Conservation (phyloP, 2,329 filamentous ascomycete species). For the Aspergillus caelatus region DNA sequence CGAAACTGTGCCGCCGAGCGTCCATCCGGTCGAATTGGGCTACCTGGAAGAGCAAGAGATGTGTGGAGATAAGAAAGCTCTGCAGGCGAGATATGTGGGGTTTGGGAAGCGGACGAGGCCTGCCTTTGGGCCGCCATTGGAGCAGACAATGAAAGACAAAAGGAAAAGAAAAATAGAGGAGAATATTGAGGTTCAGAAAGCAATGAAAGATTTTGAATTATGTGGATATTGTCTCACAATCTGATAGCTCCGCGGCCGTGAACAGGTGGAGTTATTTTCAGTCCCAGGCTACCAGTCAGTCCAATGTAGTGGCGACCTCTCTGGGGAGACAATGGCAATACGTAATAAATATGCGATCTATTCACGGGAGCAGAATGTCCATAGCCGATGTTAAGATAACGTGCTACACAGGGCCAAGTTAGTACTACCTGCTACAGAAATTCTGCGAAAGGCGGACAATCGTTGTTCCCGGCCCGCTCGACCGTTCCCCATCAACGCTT, state of each 20-base stretch:
- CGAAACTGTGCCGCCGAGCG: slow-evolving; percentile 84
- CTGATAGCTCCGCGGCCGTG: neutral
- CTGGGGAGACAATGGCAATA: neutral
- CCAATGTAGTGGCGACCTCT: neutral
- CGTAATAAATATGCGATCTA: neutral
- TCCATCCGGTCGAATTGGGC: slow-evolving; percentile 84
- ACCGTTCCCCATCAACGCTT: neutral
- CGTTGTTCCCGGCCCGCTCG: slow-evolving; percentile 26
- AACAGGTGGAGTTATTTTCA: neutral
- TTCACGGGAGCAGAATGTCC: slow-evolving; percentile 7
- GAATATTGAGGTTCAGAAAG: slow-evolving; percentile 2
- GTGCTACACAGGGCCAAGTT: slow-evolving; percentile 11
- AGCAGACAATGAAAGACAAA: neutral
- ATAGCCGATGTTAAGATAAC: slow-evolving; percentile 5
- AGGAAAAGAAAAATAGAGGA: neutral
- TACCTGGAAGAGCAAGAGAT: slow-evolving; percentile 73
- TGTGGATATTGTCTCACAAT: neutral
- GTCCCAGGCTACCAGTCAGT: neutral
- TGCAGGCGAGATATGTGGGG: slow-evolving; percentile 79
- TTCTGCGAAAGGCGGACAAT: slow-evolving; percentile 32
- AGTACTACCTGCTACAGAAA: slow-evolving; percentile 27
- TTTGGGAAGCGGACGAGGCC: slow-evolving; percentile 52
- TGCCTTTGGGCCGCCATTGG: slow-evolving; percentile 66
- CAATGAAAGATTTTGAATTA: neutral
- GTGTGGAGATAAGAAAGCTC: slow-evolving; percentile 94